Base-by-base conservation (phyloP, 2,329 filamentous ascomycete genomes). In the Coniochaeta sp. region DNA sequence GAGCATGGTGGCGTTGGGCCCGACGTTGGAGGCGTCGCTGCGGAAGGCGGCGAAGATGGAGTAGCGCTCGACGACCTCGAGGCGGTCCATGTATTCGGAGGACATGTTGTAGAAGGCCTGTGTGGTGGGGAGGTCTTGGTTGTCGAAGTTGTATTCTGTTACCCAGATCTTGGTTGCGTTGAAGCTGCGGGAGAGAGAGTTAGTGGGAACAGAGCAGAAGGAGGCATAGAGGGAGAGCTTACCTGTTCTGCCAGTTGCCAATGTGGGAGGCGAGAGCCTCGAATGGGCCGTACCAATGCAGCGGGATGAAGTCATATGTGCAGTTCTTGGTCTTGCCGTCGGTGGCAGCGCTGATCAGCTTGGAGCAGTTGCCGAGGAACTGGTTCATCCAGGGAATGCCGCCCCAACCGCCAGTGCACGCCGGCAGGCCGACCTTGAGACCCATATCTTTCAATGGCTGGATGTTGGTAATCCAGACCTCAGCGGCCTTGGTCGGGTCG, bases 31-130 rank as follows among this genome's bases (percentile, higher is more conserved):
- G 14, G 79, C 79, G 48, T 76, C 71, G 3, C 80, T 82, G 50
- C 87, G 78, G 63, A 92, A 92, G 8, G 85, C 78, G 45, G 87
- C 88, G 60, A 91, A 94, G 66, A 86, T 87, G 0, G 84, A 83
- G 65, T 92, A 92, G 26, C 80, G 79, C 2, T 76, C 81, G 14
- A 91, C 74, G 51, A 77, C 83, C 13, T 73, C 69, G 49, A 82
- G 66, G 1, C 76, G 72, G 64, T 92, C 87, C 55, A 92, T 79
- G 65, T 83, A 89, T 42, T 81, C 75, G 50, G 78, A 67, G 3
- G 79, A 83, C 60, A 73, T 73, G 60, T 90, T 89, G 71, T 81
- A 91, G 63, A 88, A 90, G 0, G 63, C 58, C 62, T 89, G 79
- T 0, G 83, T 85, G 0, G 74, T 67, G 1, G 64, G 53, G 14